phyloP scores from a whole-genome alignment of 805 yeast species.

The Ogataea pilisensis region DNA sequence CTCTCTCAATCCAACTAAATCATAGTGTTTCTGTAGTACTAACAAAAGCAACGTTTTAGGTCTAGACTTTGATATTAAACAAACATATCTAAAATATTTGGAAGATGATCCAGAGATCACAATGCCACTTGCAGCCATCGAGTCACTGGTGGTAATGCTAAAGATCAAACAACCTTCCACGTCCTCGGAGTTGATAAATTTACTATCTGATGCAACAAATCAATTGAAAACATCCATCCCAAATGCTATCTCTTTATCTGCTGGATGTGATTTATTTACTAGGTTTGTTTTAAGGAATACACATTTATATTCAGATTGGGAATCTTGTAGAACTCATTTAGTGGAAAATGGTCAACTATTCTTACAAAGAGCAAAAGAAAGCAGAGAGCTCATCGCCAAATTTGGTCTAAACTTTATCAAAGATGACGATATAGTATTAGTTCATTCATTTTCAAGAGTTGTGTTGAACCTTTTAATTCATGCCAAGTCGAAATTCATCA shows the following conservation, averaged over 20 bases:
- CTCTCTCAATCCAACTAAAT: too few relatives aligned
- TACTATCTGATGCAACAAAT: constrained; percentile 72
- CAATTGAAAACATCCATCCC: constrained; percentile 74
- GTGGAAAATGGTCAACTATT: constrained; percentile 93
- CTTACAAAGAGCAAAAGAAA: constrained; percentile 84
- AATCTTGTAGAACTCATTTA: constrained; percentile 78
- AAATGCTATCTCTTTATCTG: constrained; percentile 88
- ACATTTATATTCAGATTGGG: constrained; percentile 91
- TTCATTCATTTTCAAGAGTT: constrained; percentile 91
- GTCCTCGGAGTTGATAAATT: constrained; percentile 83
- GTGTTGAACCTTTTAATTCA: constrained; percentile 69
- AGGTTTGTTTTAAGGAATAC: constrained; percentile 88
- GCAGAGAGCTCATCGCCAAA: constrained; percentile 83
- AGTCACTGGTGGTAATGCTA: constrained; percentile 80
- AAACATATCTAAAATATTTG: constrained; percentile 73
- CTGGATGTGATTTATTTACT: constrained; percentile 96
- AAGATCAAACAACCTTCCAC: constrained; percentile 85
- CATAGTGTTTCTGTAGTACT: too few relatives aligned
- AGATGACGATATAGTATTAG: constrained; percentile 87
- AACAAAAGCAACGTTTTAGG: too few relatives aligned
- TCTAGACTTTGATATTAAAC: constrained; percentile 71
- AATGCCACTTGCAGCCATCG: constrained; percentile 99
- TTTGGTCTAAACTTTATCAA: constrained; percentile 84
- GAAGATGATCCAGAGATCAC: constrained; percentile 94
- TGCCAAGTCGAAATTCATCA: constrained; percentile 72